Percentiles rank a stretch among this genome's conserved stretches.
phyloP scores from a whole-genome alignment of 2,329 filamentous ascomycete genomes.

The Curvularia eragrostidis region DNA sequence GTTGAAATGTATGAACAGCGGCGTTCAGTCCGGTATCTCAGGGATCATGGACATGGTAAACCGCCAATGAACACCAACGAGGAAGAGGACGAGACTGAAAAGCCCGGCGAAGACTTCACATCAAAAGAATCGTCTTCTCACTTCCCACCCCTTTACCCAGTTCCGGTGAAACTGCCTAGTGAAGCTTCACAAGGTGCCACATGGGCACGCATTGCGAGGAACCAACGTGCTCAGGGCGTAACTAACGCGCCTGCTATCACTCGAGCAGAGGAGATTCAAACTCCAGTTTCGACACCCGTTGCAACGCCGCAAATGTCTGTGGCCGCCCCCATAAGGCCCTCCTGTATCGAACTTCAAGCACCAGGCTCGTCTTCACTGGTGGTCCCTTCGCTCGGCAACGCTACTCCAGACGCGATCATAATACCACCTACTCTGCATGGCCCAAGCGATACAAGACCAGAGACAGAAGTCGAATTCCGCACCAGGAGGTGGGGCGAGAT shows the following conservation, averaged over 20 bases:
- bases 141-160: background rate
- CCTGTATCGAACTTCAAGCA: background rate
- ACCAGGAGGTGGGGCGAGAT: background rate
- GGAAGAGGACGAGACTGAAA: constrained; percentile 7
- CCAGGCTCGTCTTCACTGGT: background rate
- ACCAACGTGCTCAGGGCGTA: background rate
- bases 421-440: background rate
- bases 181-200: constrained; percentile 5
- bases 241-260: background rate
- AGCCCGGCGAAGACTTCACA: background rate
- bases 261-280: background rate
- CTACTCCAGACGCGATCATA: background rate
- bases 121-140: background rate
- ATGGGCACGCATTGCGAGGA: constrained; percentile 17
- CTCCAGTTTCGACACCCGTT: background rate
- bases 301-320: background rate
- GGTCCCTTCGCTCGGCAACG: background rate
- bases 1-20: constrained; percentile 26
- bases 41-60: constrained; percentile 7
- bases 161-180: background rate
- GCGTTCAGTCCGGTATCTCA: constrained; percentile 17
- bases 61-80: background rate
- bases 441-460: background rate
- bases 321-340: background rate
- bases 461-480: background rate